Base-by-base conservation (phyloP, 257 asterid species). In the Anisodus acutangulus region DNA sequence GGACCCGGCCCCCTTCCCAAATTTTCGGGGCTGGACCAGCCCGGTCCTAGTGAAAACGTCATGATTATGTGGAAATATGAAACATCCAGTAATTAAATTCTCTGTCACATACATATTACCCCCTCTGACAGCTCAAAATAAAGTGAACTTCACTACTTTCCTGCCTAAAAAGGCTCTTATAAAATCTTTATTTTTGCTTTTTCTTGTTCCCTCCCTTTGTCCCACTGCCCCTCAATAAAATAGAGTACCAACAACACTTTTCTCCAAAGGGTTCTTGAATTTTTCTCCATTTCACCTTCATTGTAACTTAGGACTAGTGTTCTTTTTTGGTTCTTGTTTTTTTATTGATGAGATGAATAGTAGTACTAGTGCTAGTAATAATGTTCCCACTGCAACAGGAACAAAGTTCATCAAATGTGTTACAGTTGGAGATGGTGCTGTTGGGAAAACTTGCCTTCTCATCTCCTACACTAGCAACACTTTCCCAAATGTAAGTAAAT, bases 361-460 rank as follows among this genome's bases (percentile, higher is more conserved):
- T 57, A 84, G 78, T 47, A 19, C 35, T 58, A 51, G 87, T 71
- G 60, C 11, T 53, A 81, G 79, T 81, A 78, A 86, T 78, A 82
- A 22, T 78, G 49, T 60, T 2, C 37, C 78, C n/a, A 35, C 87
- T 59, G 11, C 83, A 13, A 51, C 80, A 11, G 82, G 87, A 64
- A 83, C 85, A 62, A 88, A 79, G 88, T 88, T 88, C 87, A 86
- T 88, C 83, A 88, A 88, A 78, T 88, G 90, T 86, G 90, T 88
- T 39, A 86, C 90, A 3, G 90, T 88, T 66, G 90, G 90, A 78
- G 90, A 88, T 86, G 90, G 90, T 64, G 90, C 90, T 83, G 90
- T 88, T 81, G 90, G 90, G 8, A 88, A 88, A 71, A 88, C 90
- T 3, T 88, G 90, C 35, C 90, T 88, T 84, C 90, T 88, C 74